Evolutionary conservation across 805 yeast genomes (phyloP), one percentile per base, ranked within the genome.

Genomic region (Danielia reshetovae): DNA sequence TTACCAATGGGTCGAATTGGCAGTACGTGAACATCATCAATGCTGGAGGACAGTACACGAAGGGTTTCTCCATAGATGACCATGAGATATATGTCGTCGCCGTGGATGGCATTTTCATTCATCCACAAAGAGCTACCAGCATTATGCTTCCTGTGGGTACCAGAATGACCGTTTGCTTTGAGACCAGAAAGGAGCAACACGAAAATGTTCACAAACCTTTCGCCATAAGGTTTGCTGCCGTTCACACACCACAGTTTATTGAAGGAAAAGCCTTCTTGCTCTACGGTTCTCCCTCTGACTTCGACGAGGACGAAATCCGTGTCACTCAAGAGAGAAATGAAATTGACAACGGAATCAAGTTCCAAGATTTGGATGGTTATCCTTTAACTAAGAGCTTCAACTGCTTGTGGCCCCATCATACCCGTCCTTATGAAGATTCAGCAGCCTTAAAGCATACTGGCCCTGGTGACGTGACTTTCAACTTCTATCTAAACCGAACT

Each of bases 31-130:
- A 53, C 34, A 32, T 61, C 15, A 40, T 60, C 18, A 61, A 61
- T 32, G 43, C 56, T n/a, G 65, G 67, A 3, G 63, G 63, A 9
- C 59, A 55, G 36, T 57, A 52, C 38, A 53, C 57, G 24, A 61
- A 60, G 42, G 49, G 54, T 11, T 52, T 61, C 32, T 52, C 57
- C 9, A 53, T 61, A 16, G 67, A 60, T 34, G 61, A 54, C 34
- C 67, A 60, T 32, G 45, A 47, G 17, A 32, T 61, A 22, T 43
- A 46, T 22, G 45, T 59, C 7, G 43, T 61, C 16, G 62, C 65
- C 11, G 48, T 61, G 12, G 67, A 61, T 32, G 65, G 65, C 11
- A 37, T 46, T 1, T 61, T 54, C 27, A 49, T 57, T 10, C 18
- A 46, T 8, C 64, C 67, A 7, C 36, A 30, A 14, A 31, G 30